Percentiles rank a stretch among this genome's conserved stretches.
phyloP scores from a whole-genome alignment of 2,329 filamentous ascomycete genomes.

The Reticulascus tulasneorum region DNA sequence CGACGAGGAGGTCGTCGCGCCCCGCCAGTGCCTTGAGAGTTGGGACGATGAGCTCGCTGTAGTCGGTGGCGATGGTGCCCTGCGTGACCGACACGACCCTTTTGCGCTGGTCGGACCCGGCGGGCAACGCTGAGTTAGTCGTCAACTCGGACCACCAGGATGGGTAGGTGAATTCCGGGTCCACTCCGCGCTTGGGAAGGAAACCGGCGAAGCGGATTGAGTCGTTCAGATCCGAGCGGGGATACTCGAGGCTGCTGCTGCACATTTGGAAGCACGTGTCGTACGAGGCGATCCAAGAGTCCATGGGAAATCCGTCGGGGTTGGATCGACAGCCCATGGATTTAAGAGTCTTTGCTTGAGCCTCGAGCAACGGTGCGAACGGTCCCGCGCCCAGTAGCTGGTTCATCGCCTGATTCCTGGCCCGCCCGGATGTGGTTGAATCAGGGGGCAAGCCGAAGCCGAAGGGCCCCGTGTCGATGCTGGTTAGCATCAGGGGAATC shows the following conservation, averaged over 20 bases:
- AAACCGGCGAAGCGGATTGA: conserved; percentile 40
- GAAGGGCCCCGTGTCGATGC: conserved; percentile 26
- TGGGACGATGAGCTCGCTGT: conserved; percentile 38
- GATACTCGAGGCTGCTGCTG: conserved; percentile 34
- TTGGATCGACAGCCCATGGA: conserved; percentile 4
- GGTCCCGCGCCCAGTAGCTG: conserved; percentile 10
- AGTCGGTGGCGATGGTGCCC: conserved; percentile 39
- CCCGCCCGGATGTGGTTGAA: conserved; percentile 21
- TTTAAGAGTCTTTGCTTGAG: conserved; percentile 2
- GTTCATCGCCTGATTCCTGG: conserved; percentile 18
- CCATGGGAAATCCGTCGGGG: conserved; percentile 3
- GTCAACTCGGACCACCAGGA: conserved; percentile 42
- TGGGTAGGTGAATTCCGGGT: conserved; percentile 28
- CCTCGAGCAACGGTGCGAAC: conserved; percentile 8
- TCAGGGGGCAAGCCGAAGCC: conserved; percentile 25
- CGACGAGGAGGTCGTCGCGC: conserved; percentile 32
- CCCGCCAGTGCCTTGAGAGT: conserved; percentile 37
- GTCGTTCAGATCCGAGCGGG: conserved; percentile 28
- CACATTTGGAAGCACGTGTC: conserved; percentile 34
- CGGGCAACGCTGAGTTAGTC: too few relatives aligned
- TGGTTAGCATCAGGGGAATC: conserved; percentile 23
- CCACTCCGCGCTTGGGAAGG: conserved; percentile 27
- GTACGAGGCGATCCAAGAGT: conserved; percentile 12
- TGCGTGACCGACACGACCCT: conserved; percentile 42
- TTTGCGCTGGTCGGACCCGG: too few relatives aligned